Conservation (phyloP, 192 early-diverging fungal genomes). For the Cladochytrium replicatum region DNA sequence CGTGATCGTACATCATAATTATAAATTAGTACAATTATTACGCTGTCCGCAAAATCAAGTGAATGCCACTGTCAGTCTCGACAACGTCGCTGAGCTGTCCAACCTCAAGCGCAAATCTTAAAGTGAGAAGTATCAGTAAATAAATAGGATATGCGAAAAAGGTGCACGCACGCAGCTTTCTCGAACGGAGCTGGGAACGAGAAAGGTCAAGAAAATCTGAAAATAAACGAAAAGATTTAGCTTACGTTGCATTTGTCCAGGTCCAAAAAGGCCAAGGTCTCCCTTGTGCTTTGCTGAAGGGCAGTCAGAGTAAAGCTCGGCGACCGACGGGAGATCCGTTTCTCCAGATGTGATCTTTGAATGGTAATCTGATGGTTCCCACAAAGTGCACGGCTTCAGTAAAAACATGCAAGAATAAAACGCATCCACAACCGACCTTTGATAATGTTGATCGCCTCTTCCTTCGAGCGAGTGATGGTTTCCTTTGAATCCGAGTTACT, state of each 20-base stretch:
- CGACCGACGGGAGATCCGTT: slow-evolving; percentile 58
- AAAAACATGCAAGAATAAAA: not conserved
- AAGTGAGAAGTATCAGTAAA: not conserved
- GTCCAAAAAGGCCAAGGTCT: slow-evolving; percentile 80
- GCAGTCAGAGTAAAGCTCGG: slow-evolving; percentile 77
- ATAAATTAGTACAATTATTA: no score
- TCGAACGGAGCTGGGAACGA: slow-evolving; percentile 60
- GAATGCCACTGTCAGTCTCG: slow-evolving; percentile 84
- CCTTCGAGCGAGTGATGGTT: slow-evolving; percentile 81
- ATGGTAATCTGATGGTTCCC: slow-evolving; percentile 53
- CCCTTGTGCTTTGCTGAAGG: slow-evolving; percentile 80
- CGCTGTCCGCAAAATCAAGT: slow-evolving; percentile 83
- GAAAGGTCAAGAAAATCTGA: not conserved
- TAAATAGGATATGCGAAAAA: not conserved
- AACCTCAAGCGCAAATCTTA: slow-evolving; percentile 61
- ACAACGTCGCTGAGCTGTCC: slow-evolving; percentile 75
- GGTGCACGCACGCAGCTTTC: slow-evolving; percentile 46
- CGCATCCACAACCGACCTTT: slow-evolving; percentile 7
- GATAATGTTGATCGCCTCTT: slow-evolving; percentile 73
- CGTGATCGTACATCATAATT: no score
- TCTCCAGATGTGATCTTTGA: slow-evolving; percentile 52
- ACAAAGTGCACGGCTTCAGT: not conserved
- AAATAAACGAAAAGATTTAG: slow-evolving; percentile 5
- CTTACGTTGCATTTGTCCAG: slow-evolving; percentile 77
- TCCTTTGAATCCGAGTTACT: slow-evolving; percentile 25